Evolutionary conservation across 2,329 filamentous ascomycete species (phyloP), one percentile per base, ranked within the genome.

Genomic region (Aspergillus candidus): DNA sequence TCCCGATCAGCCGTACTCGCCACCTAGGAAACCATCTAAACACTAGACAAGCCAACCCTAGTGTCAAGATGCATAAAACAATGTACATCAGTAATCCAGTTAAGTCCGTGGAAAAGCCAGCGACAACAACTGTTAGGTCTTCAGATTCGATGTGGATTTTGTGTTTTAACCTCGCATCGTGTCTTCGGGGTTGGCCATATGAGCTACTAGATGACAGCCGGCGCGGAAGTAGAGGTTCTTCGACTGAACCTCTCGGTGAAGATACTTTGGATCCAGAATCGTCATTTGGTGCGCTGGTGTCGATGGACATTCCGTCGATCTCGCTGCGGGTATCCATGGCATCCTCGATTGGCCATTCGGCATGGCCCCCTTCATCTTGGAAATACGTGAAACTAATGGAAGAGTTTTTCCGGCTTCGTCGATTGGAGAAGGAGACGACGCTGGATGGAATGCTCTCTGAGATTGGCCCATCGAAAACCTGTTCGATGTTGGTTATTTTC

Each of bases 371-470:
- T 47, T 88, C 84, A 44, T 83, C 79, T 44, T 81, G 76, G 61
- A 93, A 94, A 67, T 88, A 96, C 1, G 88, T 82, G 65, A 96
- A 97, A 68, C 88, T 96, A 22, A 90, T 74, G 5, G 78, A 88
- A 11, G 91, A 97, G 59, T 90, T 87, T 54, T 88, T 83, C 57
- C 91, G 82, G 32, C 76, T 74, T 47, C 89, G 80, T 47, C 88
- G 86, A 66, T 95, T 90, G 38, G 82, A 83, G 63, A 98, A 98
- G 29, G 88, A 86, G n/a, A 88, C 89, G 31, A 90, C 77, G 61
- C 90, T 96, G 10, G 88, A 93, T 1, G 93, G 93, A n/a, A 98
- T 79, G 61, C 89, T 96, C 71, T 98, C 93, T 43, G 89, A 90
- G 59, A 96, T 83, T 6, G 91, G 93, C 6, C 93, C 93, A 17